Evolutionary conservation across 2,329 filamentous ascomycete species (phyloP).

Genomic region (Fusarium haematococcum): DNA sequence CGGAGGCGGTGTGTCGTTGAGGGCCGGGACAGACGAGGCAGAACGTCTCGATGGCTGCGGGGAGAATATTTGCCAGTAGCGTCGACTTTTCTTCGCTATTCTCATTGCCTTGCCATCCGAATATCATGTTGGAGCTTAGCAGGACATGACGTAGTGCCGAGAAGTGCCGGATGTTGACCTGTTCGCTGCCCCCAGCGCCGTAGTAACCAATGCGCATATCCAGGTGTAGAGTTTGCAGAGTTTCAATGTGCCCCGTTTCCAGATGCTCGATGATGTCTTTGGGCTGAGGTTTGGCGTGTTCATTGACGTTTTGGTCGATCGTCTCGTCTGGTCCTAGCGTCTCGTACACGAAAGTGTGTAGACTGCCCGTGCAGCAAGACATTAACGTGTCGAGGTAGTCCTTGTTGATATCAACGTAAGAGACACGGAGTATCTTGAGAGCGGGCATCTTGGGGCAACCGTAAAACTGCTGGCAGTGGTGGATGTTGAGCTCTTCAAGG

Average conservation of each 20-base stretch:
- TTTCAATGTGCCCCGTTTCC: background rate
- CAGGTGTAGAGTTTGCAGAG: background rate
- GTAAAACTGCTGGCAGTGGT: background rate
- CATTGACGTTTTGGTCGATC: background rate
- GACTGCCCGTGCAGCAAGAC: background rate
- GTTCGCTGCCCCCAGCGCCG: background rate
- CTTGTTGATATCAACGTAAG: background rate
- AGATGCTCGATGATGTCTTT: background rate
- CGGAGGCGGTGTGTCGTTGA: background rate
- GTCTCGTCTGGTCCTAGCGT: background rate
- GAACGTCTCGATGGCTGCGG: background rate
- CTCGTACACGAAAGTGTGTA: background rate
- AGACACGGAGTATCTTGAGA: background rate
- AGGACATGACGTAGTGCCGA: background rate
- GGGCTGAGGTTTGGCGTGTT: background rate
- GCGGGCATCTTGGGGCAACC: background rate
- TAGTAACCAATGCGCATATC: background rate
- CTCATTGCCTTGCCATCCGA: background rate
- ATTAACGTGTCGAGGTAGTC: background rate
- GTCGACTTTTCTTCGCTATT: background rate
- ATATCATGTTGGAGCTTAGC: background rate
- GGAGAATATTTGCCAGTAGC: background rate
- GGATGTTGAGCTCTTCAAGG: background rate
- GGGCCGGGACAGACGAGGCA: background rate
- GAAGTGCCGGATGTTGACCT: background rate